These are phyloP conservation scores for Dichotomopilus funicola DNA, from an alignment of 2,329 filamentous ascomycete genomes.

Conservation along the genomic window DNA sequence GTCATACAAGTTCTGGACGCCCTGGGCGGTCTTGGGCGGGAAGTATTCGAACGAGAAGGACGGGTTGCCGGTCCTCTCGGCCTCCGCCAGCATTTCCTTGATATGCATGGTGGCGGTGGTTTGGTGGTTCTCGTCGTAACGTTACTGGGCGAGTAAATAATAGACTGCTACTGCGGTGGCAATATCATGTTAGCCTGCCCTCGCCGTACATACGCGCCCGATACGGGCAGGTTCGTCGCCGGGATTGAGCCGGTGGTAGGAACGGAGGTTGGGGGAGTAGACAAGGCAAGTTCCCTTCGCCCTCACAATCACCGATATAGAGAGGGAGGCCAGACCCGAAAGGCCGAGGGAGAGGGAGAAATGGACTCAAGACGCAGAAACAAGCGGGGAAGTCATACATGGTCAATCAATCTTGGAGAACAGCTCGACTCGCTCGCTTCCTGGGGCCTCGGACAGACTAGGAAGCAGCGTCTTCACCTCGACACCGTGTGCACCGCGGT, in stretches of 20 bases:
- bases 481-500: constrained; percentile 4
- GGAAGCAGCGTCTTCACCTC: constrained; percentile 9
- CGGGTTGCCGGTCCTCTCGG: constrained; percentile 69
- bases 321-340: neutral
- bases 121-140: neutral
- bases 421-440: constrained; percentile 7
- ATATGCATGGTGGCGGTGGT: constrained; percentile 71
- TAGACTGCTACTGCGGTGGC: neutral
- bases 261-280: no score
- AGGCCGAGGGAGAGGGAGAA: neutral
- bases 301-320: neutral
- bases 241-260: no score
- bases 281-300: no score
- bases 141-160: neutral
- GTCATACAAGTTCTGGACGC: constrained; percentile 98
- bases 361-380: neutral
- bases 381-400: neutral
- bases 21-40: constrained; percentile 92
- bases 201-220: neutral
- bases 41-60: constrained; percentile 99
- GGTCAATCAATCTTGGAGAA: constrained; percentile 5
- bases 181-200: constrained; percentile 5
- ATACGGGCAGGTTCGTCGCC: no score
- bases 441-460: constrained; percentile 1
- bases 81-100: constrained; percentile 79